phyloP scores from a whole-genome alignment of 106 monocot species.

The Apostasia shenzhenica region DNA sequence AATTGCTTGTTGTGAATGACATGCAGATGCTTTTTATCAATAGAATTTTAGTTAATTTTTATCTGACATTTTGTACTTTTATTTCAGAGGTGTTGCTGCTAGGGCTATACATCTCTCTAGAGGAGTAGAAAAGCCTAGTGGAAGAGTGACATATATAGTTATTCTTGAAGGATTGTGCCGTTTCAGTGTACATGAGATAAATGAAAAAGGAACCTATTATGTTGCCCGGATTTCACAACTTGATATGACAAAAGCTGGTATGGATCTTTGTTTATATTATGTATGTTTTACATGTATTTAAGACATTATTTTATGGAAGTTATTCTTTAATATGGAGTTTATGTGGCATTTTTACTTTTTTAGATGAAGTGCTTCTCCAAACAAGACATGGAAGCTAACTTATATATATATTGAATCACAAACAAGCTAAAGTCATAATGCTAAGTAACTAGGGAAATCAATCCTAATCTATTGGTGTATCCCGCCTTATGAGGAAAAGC shows the following conservation, averaged over 20 bases:
- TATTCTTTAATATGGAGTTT: too few relatives aligned
- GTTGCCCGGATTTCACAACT: slow-evolving; percentile 75
- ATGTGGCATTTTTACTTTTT: too few relatives aligned
- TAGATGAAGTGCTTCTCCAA: too few relatives aligned
- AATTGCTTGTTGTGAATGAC: too few relatives aligned
- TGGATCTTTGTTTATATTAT: slow-evolving; percentile 4
- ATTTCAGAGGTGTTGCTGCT: slow-evolving; percentile 87
- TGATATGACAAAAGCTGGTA: slow-evolving; percentile 92
- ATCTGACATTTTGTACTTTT: neutral
- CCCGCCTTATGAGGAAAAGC: too few relatives aligned
- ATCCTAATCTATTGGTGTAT: too few relatives aligned
- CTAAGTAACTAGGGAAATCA: too few relatives aligned
- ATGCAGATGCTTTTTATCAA: neutral
- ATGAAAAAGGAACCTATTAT: slow-evolving; percentile 72
- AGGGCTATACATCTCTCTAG: slow-evolving; percentile 94
- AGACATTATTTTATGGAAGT: too few relatives aligned
- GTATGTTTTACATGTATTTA: neutral
- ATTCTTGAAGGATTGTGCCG: slow-evolving; percentile 95
- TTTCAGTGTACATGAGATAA: slow-evolving; percentile 86
- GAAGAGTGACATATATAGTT: slow-evolving; percentile 90
- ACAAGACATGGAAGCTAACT: too few relatives aligned
- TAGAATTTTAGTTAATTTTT: neutral
- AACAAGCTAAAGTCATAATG: too few relatives aligned
- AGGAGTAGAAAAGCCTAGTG: slow-evolving; percentile 98
- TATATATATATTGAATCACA: too few relatives aligned